Evolutionary conservation across 495 filamentous ascomycete genomes (phyloP), one percentile per base, ranked within the genome.

Genomic region (Trypethelium eluteriae): DNA sequence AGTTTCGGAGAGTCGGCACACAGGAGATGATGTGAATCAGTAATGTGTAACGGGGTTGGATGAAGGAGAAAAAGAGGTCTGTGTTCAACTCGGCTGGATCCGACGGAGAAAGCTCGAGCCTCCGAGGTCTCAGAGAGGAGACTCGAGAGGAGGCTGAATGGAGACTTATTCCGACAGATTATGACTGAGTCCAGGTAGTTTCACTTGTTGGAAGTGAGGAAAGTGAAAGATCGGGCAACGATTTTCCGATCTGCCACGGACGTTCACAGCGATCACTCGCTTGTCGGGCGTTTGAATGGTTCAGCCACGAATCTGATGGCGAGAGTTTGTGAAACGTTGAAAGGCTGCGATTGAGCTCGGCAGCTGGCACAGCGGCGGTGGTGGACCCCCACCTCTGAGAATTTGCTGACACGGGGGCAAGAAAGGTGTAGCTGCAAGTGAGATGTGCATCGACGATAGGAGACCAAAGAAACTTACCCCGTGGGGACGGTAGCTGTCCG

Each of bases 401-500:
- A 14, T 16, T 53, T 14, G 49, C 49, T 53, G 49, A 53, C 49
- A 18, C 49, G 49, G 49, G 49, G 18, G 11, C n/a, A 14, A n/a
- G n/a, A 53, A 18, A 25, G 11, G n/a, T 25, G 49, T 53, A 18
- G 49, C 41, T 53, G 49, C 49, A 53, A 14, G 49, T 53, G 49
- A 44, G 41, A 44, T 44, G 6, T 44, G 6, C 41, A 44, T 44
- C 41, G 41, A 44, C 41, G 41, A 53, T 16, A 53, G 49, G 18
- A 53, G 18, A 25, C 0, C 16, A 18, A 53, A 16, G 49, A 25
- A 25, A 53, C 49, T 53, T 53, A 53, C 49, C 12, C 49, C 49
- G 49, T 53, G 49, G 49, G 49, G 49, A 53, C 49, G 49, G n/a
- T 53, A 53, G 49, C 49, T 53, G n/a, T 53, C 49, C 49, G 49